A percentile compares a stretch with the other conserved stretches of the same genome.
Evolutionary conservation across 2,329 filamentous ascomycete species (phyloP).

Genomic region (Hypoxylon sp.): DNA sequence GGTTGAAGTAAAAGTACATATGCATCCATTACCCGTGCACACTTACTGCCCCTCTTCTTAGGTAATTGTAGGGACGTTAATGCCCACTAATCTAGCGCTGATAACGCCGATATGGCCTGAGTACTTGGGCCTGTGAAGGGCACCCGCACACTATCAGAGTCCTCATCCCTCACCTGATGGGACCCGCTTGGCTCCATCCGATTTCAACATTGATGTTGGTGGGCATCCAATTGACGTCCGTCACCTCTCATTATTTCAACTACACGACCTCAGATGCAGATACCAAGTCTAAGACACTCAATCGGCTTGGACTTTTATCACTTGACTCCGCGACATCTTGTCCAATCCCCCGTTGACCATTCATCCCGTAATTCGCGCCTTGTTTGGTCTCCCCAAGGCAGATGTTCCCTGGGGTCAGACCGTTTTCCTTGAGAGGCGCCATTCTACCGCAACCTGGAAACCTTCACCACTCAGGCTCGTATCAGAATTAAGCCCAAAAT

Average conservation of each 20-base stretch:
- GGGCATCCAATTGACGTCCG: not conserved
- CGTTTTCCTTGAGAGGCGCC: not conserved
- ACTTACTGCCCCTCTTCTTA: constrained; percentile 10
- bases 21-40: no score
- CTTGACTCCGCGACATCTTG: constrained; percentile 21
- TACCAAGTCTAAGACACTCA: not conserved
- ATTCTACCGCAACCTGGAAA: not conserved
- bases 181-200: constrained; percentile 22
- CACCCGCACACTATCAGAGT: not conserved
- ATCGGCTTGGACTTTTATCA: constrained; percentile 8
- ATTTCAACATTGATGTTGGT: not conserved
- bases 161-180: constrained; percentile 21
- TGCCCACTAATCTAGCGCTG: not conserved
- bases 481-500: constrained; percentile 6
- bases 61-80: not conserved
- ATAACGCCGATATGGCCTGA: not conserved
- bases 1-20: not conserved
- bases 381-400: not conserved
- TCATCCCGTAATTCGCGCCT: not conserved
- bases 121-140: not conserved
- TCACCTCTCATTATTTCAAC: constrained; percentile 10
- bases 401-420: not conserved
- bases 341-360: not conserved
- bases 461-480: not conserved
- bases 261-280: not conserved